Evolutionary conservation across 768 basidiomycete genomes (phyloP).

Genomic region (Fomitopsis pulvina): DNA sequence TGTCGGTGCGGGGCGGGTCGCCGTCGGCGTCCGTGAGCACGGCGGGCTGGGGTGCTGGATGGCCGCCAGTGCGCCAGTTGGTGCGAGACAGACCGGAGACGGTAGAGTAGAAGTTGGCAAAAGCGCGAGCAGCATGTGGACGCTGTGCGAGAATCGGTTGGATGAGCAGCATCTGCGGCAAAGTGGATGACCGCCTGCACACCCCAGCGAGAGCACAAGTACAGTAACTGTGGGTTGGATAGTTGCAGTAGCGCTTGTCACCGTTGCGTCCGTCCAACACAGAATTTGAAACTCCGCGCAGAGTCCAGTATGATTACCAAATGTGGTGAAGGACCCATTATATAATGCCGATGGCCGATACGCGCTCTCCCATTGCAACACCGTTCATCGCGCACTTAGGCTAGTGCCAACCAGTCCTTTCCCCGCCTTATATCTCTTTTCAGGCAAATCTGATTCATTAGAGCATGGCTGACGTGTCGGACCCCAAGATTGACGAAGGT

Average conservation of each 20-base stretch:
- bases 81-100: conserved; percentile 16
- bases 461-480: conserved; percentile 73
- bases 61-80: conserved; percentile 18
- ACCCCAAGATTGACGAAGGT: conserved; percentile 72
- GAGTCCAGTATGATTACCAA: not conserved
- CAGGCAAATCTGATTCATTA: not conserved
- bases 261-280: not conserved
- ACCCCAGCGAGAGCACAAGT: too few relatives aligned
- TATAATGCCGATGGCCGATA: not conserved
- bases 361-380: not conserved
- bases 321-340: not conserved
- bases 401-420: too few relatives aligned
- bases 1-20: too few relatives aligned
- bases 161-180: conserved; percentile 1
- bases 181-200: too few relatives aligned
- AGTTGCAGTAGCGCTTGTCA: not conserved
- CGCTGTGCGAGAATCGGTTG: not conserved
- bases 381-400: too few relatives aligned
- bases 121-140: conserved; percentile 6
- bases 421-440: too few relatives aligned
- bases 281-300: not conserved
- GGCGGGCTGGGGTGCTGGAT: conserved; percentile 16
- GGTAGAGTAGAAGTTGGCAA: conserved; percentile 17
- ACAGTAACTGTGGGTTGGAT: too few relatives aligned
- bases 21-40: conserved; percentile 2